Conservation (phyloP, 176 grass and related monocot genomes). For the Ensete ventricosum region DNA sequence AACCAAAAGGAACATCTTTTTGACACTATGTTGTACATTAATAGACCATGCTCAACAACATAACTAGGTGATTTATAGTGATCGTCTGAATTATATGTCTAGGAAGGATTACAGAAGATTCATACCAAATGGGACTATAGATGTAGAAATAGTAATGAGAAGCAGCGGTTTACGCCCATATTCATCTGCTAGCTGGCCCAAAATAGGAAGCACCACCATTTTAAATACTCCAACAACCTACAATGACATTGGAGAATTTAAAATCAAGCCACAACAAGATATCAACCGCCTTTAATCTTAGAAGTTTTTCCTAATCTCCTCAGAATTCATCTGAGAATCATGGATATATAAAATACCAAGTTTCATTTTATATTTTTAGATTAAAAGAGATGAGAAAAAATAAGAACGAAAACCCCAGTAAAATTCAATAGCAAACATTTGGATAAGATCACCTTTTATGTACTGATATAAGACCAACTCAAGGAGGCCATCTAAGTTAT, state of each 20-base stretch:
- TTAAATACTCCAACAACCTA: constrained; percentile 78
- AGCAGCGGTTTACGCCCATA: constrained; percentile 71
- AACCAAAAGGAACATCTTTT: no score
- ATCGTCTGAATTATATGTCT: no score
- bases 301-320: no score
- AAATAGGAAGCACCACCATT: constrained; percentile 48
- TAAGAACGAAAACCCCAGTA: no score
- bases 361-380: no score
- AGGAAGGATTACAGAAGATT: background rate
- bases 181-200: constrained; percentile 70
- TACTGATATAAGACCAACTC: no score
- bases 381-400: no score
- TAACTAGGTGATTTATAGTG: background rate
- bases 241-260: background rate
- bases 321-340: no score
- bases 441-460: no score
- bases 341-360: no score
- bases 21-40: background rate
- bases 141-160: constrained; percentile 47
- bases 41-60: background rate
- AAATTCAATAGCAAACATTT: no score
- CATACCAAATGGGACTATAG: constrained; percentile 69
- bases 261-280: background rate
- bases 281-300: background rate
- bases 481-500: no score